phyloP scores from a whole-genome alignment of 2,329 filamentous ascomycete species.

The Arthrobotrys sphaeroides region DNA sequence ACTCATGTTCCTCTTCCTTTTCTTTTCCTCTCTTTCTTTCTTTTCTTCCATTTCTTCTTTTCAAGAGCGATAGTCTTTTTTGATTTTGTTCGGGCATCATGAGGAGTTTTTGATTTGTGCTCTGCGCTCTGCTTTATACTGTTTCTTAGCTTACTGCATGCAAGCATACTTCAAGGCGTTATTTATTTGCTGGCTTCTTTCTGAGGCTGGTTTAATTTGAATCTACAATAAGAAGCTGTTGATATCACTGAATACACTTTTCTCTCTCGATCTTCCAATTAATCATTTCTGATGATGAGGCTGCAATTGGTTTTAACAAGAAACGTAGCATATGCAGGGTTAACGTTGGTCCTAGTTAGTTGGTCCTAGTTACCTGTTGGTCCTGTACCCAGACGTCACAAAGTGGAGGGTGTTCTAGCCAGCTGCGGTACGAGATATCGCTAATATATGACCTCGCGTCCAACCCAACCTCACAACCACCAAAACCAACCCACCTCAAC shows the following conservation, averaged over 20 bases:
- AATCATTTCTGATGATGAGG: too few species aligned
- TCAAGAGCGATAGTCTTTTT: conserved; percentile 9
- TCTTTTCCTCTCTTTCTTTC: conserved; percentile 8
- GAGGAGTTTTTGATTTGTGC: conserved; percentile 37
- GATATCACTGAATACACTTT: not conserved
- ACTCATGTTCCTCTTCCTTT: conserved; percentile 31
- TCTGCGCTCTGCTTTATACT: not conserved
- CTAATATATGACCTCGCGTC: not conserved
- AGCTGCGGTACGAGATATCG: too few species aligned
- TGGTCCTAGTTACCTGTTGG: too few species aligned
- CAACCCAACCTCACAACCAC: not conserved
- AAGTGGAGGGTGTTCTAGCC: too few species aligned
- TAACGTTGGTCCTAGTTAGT: too few species aligned
- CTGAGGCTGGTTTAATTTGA: not conserved
- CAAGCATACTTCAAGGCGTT: conserved; percentile 34
- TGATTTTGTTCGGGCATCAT: conserved; percentile 30
- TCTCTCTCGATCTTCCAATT: not conserved
- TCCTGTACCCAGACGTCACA: too few species aligned
- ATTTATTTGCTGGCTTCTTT: not conserved
- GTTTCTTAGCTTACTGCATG: not conserved
- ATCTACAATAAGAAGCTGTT: not conserved
- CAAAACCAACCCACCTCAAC: not conserved
- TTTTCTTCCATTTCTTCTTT: conserved; percentile 16
- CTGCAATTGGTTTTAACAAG: too few species aligned
- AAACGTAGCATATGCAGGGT: too few species aligned